Percentiles rank a stretch among this genome's conserved stretches.
Conservation (phyloP, 2,329 filamentous ascomycete genomes). For the Botryotinia calthae region DNA sequence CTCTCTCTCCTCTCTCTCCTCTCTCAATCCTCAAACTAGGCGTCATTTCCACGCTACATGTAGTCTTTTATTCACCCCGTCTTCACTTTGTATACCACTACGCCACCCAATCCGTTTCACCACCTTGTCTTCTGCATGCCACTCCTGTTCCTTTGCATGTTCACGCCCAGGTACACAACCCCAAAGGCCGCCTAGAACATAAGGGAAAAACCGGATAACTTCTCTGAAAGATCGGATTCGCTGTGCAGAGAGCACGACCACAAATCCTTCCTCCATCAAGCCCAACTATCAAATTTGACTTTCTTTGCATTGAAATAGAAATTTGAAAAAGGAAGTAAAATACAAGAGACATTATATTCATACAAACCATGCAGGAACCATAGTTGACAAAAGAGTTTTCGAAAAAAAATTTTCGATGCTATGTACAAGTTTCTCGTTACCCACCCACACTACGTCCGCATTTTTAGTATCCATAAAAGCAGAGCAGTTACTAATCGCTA, state of each 20-base stretch:
- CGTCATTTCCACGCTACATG: neutral
- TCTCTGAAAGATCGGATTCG: neutral
- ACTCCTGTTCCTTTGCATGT: neutral
- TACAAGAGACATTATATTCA: neutral
- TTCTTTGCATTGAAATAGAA: neutral
- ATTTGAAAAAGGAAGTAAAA: neutral
- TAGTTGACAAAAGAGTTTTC: neutral
- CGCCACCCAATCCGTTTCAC: neutral
- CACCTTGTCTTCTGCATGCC: neutral
- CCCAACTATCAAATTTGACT: neutral
- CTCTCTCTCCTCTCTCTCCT: neutral
- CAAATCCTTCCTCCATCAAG: neutral
- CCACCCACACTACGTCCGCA: neutral
- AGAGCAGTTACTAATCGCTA: slow-evolving; percentile 13
- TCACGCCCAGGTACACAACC: neutral
- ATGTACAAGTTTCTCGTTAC: slow-evolving; percentile 4
- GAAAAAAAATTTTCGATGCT: slow-evolving; percentile 1
- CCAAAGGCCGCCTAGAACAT: neutral
- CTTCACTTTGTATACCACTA: neutral
- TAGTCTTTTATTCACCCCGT: neutral
- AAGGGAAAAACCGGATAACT: rapidly evolving
- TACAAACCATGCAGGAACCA: neutral
- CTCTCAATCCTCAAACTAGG: neutral
- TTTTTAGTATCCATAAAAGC: slow-evolving; percentile 15
- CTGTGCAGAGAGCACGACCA: neutral